A percentile compares a stretch with the other conserved stretches of the same genome.
Conservation (phyloP, 805 yeast genomes). For the Ogataea allantospora region DNA sequence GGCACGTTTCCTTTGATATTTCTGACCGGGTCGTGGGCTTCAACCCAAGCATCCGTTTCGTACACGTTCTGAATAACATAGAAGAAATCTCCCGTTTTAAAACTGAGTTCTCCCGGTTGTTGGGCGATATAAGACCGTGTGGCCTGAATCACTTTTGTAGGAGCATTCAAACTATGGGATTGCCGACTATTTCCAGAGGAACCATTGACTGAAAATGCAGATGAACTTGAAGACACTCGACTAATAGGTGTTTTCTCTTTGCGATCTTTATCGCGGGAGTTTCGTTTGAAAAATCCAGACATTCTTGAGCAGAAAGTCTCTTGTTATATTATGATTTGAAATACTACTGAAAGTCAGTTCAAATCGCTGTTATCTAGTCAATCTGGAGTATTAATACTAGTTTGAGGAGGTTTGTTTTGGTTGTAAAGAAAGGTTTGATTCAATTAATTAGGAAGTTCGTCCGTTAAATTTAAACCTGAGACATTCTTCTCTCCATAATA, state of each 20-base stretch:
- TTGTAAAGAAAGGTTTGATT: neutral
- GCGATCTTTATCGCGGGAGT: conserved; percentile 32
- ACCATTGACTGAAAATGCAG: conserved; percentile 11
- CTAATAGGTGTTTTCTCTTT: conserved; percentile 20
- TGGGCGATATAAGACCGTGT: conserved; percentile 73
- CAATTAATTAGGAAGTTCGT: neutral
- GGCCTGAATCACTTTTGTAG: conserved; percentile 83
- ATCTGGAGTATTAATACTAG: neutral
- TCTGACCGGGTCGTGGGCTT: conserved; percentile 83
- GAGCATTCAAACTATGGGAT: conserved; percentile 42
- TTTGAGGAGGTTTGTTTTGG: neutral
- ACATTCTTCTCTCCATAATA: conserved; percentile 11
- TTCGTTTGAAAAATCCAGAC: conserved; percentile 33
- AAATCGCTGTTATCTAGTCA: neutral
- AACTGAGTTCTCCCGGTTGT: conserved; percentile 76
- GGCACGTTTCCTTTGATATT: conserved; percentile 86
- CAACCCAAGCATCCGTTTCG: conserved; percentile 59
- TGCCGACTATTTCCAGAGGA: conserved; percentile 3
- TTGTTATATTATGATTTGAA: neutral
- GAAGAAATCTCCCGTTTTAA: conserved; percentile 83
- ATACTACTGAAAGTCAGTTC: neutral
- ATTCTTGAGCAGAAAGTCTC: conserved; percentile 8
- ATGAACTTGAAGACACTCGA: conserved; percentile 23
- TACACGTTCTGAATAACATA: conserved; percentile 66
- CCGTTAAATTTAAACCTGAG: conserved; percentile 12